Conservation (phyloP, 1,284 basidiomycete species). For the Ceratobasidium papillatum region DNA sequence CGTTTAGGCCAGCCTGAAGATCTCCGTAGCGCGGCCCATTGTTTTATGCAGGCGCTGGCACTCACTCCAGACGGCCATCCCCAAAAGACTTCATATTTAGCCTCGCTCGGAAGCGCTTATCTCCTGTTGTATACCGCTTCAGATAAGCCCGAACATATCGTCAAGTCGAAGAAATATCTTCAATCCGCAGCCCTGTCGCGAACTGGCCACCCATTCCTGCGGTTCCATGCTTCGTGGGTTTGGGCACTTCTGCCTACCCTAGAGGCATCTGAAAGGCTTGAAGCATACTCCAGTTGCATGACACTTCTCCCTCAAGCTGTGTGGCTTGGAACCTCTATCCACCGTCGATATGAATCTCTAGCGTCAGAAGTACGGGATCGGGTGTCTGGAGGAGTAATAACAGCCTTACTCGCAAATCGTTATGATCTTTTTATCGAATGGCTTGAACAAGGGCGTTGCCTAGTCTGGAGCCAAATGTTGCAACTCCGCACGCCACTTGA, state of each 20-base stretch:
- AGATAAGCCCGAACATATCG: neutral
- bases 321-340: constrained; percentile 27
- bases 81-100: neutral
- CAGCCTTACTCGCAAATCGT: constrained; percentile 8
- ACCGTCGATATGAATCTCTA: neutral
- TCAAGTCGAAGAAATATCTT: neutral
- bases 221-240: no score
- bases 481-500: constrained; percentile 46
- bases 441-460: constrained; percentile 47
- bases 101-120: neutral
- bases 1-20: neutral
- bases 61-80: neutral
- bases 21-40: neutral
- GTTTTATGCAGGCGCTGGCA: neutral
- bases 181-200: neutral
- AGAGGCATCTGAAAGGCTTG: no score
- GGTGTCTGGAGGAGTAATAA: neutral
- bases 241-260: no score
- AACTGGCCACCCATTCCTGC: no score
- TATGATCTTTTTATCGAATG: constrained; percentile 46
- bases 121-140: neutral
- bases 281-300: constrained; percentile 37
- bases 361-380: neutral
- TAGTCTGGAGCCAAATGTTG: constrained; percentile 47
- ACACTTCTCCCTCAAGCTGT: constrained; percentile 38